Evolutionary conservation across 768 basidiomycete genomes (phyloP).

Genomic region (Termitomyces sp.): DNA sequence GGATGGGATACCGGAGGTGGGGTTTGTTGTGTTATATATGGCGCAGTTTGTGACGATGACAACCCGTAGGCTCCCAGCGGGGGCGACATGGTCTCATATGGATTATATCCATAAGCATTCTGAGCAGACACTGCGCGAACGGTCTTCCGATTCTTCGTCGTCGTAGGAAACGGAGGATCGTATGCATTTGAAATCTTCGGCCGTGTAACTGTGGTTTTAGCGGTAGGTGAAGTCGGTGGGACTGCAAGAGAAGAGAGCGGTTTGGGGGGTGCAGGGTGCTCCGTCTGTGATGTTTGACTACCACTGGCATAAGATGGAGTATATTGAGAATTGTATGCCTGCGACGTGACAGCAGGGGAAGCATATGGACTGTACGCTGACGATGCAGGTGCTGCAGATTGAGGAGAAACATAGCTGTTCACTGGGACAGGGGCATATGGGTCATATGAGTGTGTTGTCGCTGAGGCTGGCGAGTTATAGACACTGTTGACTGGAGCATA

Average conservation of each 20-base stretch:
- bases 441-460: conserved; percentile 17
- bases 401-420: conserved; percentile 5
- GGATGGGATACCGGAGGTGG: conserved; percentile 3
- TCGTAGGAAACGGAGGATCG: conserved; percentile 68
- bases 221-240: conserved; percentile 32
- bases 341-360: conserved; percentile 14
- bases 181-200: conserved; percentile 71
- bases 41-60: conserved; percentile 8
- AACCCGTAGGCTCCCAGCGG: conserved; percentile 8
- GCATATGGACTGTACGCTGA: conserved; percentile 14
- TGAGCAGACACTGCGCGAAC: conserved; percentile 17
- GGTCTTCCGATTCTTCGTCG: conserved; percentile 32
- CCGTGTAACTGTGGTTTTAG: conserved; percentile 47
- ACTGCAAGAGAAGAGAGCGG: background rate
- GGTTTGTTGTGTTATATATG: conserved; percentile 9
- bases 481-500: conserved; percentile 28
- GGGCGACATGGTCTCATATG: conserved; percentile 19
- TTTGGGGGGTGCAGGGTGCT: conserved; percentile 1
- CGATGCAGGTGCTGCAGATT: conserved; percentile 1
- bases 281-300: conserved; percentile 6
- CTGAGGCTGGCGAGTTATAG: conserved; percentile 13
- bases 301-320: conserved; percentile 12
- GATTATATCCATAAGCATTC: conserved; percentile 19
- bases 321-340: conserved; percentile 16
- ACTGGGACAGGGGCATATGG: conserved; percentile 20